Evolutionary conservation across 257 asterid genomes (phyloP).

Genomic region (Nicotiana tabacum): DNA sequence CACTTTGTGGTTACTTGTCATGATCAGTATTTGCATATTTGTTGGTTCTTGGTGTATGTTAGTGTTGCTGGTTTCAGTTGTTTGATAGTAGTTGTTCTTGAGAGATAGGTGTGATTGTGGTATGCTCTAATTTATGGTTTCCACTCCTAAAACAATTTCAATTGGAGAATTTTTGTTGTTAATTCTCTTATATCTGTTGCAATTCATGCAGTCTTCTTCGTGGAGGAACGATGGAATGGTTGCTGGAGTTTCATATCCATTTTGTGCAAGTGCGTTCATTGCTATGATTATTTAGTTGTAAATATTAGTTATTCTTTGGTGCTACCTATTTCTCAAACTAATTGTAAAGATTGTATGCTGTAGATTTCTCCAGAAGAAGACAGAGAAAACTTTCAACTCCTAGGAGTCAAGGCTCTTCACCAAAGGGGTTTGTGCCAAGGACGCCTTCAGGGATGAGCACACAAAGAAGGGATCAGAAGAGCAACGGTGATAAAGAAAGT

Average conservation of each 20-base stretch:
- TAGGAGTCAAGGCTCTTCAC: constrained; percentile 45
- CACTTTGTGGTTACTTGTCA: background rate
- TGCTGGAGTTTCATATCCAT: constrained; percentile 31
- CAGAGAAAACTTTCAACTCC: constrained; percentile 49
- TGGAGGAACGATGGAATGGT: constrained; percentile 35
- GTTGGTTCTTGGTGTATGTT: background rate
- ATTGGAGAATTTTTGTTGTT: background rate
- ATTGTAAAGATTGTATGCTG: constrained; percentile 17
- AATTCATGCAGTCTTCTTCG: constrained; percentile 47
- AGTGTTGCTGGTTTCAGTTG: background rate
- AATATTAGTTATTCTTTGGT: background rate
- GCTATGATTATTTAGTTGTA: constrained; percentile 18
- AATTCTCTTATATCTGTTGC: constrained; percentile 2
- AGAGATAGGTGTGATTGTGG: background rate
- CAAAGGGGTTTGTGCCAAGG: constrained; percentile 65
- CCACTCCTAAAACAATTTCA: background rate
- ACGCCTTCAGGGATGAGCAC: constrained; percentile 55
- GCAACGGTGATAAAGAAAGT: constrained; percentile 41
- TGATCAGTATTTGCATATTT: background rate
- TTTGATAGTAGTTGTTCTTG: background rate
- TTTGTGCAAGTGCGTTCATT: constrained; percentile 77
- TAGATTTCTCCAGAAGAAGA: constrained; percentile 72
- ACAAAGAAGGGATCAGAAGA: constrained; percentile 56
- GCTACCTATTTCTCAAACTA: background rate
- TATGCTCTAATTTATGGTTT: background rate